Conservation (phyloP, 805 yeast species). For the Metschnikowia santaceciliae region DNA sequence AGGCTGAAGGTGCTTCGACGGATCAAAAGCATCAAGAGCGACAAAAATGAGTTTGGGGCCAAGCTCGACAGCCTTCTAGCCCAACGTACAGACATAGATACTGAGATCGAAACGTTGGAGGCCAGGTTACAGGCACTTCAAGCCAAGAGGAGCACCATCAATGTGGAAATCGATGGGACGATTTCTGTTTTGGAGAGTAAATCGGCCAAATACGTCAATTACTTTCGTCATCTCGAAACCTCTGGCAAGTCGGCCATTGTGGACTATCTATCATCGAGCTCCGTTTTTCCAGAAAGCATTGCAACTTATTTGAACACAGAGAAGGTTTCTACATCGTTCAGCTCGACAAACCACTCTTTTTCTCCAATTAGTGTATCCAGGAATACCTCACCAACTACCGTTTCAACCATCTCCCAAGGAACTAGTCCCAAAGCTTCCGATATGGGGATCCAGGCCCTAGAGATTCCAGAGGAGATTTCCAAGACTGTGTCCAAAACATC, state of each 20-base stretch:
- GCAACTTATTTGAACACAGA: constrained; percentile 9
- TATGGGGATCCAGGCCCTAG: constrained; percentile 2
- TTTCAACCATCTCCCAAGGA: neutral
- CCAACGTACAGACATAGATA: constrained; percentile 30
- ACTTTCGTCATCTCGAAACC: constrained; percentile 35
- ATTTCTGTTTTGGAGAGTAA: constrained; percentile 49
- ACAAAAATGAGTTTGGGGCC: constrained; percentile 38
- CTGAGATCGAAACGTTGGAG: constrained; percentile 39
- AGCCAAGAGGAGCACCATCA: constrained; percentile 30
- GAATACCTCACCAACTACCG: too few relatives aligned
- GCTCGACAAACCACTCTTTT: neutral
- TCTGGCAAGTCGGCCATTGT: constrained; percentile 34
- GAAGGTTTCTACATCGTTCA: constrained; percentile 7
- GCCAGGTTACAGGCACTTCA: constrained; percentile 28
- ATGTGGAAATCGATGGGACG: constrained; percentile 40
- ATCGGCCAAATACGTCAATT: constrained; percentile 41
- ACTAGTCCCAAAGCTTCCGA: neutral
- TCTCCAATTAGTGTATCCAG: neutral
- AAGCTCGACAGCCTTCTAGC: constrained; percentile 34
- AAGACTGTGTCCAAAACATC: neutral
- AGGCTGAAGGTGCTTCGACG: constrained; percentile 30
- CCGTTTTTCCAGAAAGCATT: neutral
- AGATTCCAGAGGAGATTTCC: neutral
- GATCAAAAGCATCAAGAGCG: constrained; percentile 38
- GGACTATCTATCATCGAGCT: constrained; percentile 18